Evolutionary conservation across 108 stramenopile species (phyloP).

Genomic region (Fistulifera pelliculosa): DNA sequence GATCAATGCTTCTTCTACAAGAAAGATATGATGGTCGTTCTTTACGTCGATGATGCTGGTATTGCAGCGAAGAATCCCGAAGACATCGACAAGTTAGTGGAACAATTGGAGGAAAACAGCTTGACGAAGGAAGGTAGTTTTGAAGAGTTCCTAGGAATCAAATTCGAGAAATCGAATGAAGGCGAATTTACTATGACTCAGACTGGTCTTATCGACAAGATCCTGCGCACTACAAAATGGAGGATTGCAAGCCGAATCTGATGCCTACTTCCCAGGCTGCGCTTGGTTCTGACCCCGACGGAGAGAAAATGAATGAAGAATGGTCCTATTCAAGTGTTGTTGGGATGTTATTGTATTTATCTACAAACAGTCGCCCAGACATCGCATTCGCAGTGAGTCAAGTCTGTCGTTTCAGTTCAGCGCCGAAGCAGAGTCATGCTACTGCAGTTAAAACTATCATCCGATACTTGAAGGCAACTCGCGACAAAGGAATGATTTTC

Average conservation of each 20-base stretch:
- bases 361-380: slow-evolving; percentile 26
- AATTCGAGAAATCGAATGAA: too few relatives aligned
- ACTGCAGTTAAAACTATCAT: slow-evolving; percentile 27
- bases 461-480: slow-evolving; percentile 26
- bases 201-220: slow-evolving; percentile 26
- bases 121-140: too few relatives aligned
- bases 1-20: too few relatives aligned
- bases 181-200: slow-evolving; percentile 11
- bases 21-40: too few relatives aligned
- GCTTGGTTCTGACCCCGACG: slow-evolving; percentile 26
- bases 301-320: slow-evolving; percentile 11
- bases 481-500: slow-evolving; percentile 15
- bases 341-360: slow-evolving; percentile 37
- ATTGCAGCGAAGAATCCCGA: too few relatives aligned
- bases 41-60: too few relatives aligned
- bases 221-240: slow-evolving; percentile 15
- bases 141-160: too few relatives aligned
- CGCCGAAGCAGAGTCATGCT: slow-evolving; percentile 30
- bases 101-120: too few relatives aligned
- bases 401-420: slow-evolving; percentile 18
- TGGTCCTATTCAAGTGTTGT: slow-evolving; percentile 26
- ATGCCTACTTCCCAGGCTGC: slow-evolving; percentile 12
- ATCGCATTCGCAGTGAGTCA: slow-evolving; percentile 30
- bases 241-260: slow-evolving; percentile 13
- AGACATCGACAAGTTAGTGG: too few relatives aligned